Evolutionary conservation across 2,329 filamentous ascomycete genomes (phyloP), one percentile per base, ranked within the genome.

Genomic region (Claviceps digitariae): DNA sequence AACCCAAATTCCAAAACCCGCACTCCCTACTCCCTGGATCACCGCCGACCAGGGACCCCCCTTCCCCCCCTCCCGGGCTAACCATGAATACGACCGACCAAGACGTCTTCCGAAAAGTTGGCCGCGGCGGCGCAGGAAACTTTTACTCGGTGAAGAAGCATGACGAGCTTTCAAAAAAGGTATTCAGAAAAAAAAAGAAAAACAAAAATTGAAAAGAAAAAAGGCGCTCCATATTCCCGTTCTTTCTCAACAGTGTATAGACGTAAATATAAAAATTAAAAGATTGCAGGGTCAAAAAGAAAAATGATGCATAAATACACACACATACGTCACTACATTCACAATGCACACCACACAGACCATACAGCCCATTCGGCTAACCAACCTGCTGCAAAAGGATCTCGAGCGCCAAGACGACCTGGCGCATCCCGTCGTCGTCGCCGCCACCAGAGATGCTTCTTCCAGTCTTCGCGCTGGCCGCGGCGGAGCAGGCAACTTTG

Each of bases 61-160:
- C n/a, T n/a, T n/a, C n/a, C n/a, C n/a, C n/a, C n/a, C 6, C 34
- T 5, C 23, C 20, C 12, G 6, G 25, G 25, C 9, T 10, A 20
- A 46, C 9, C 25, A 46, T 46, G 44, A 41, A 41, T 21, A 46
- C 44, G 13, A 27, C 21, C 40, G 54, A 59, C 40, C 59, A 63
- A 54, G 76, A 76, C 59, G 69, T 70, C 50, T 76, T 75, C 58
- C 71, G 72, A 58, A 73, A 72, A 55, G 72, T 75, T 44, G 81
- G 82, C 53, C 77, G 82, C 49, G 82, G 82, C 52, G 82, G 82
- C 50, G 81, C 81, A 6, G 82, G 82, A 51, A 85, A 85, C 66
- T 82, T 76, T 64, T 75, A 74, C 61, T 71, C 71, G 61, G 72
- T 75, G 57, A 71, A 75, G 58, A 73, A 80, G 54, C 64, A 76